phyloP scores from a whole-genome alignment of 192 early-diverging fungal genomes.

The Entomortierella chlamydospora region DNA sequence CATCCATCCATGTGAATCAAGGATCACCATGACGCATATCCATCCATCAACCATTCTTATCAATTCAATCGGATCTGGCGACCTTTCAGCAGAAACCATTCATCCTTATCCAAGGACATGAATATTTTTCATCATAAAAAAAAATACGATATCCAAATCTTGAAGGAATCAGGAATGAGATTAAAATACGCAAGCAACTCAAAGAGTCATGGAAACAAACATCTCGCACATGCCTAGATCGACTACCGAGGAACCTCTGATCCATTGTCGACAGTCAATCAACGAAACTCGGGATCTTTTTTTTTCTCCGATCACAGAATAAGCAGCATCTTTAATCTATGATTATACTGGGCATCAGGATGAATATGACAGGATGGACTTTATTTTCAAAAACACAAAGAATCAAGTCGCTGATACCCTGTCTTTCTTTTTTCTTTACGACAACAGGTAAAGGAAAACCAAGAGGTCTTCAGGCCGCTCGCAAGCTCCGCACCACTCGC shows the following conservation, averaged over 20 bases:
- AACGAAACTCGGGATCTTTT: too few species aligned
- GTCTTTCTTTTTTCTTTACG: not conserved
- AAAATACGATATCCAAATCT: too few species aligned
- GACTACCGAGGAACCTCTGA: slow-evolving; percentile 3
- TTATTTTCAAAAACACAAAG: too few species aligned
- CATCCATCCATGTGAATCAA: not conserved
- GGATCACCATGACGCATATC: not conserved
- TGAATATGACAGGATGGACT: too few species aligned
- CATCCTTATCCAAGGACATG: not conserved
- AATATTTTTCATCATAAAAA: not conserved
- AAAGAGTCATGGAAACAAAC: not conserved
- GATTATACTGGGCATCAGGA: too few species aligned
- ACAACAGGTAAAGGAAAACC: slow-evolving; percentile 86
- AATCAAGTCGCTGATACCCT: too few species aligned
- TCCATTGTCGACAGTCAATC: not conserved
- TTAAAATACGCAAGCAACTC: not conserved
- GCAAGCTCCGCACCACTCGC: slow-evolving; percentile 97
- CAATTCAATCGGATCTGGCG: too few species aligned
- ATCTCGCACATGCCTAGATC: too few species aligned
- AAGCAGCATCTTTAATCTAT: too few species aligned
- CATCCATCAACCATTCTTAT: slow-evolving; percentile 19
- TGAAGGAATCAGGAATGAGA: too few species aligned
- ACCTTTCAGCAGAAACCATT: not conserved
- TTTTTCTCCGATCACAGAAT: too few species aligned
- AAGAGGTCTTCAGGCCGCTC: slow-evolving; percentile 98